Base-by-base conservation (phyloP, 1,284 basidiomycete species). In the Inonotus obliquus region DNA sequence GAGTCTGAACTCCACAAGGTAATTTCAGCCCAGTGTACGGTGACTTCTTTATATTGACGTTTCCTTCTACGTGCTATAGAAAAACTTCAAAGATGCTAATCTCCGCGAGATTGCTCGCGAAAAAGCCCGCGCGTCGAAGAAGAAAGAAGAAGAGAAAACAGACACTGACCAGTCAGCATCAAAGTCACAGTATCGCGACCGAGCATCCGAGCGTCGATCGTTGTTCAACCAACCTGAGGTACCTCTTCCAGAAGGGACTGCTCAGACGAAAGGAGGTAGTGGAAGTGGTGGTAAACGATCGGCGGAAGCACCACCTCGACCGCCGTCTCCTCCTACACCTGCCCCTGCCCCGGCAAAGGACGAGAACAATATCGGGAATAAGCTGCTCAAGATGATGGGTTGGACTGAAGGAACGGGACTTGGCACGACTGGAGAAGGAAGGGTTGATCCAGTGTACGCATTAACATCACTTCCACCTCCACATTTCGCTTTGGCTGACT, bases 1-100 rank as follows among this genome's bases (percentile, higher is more conserved):
- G 89, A 92, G 75, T 97, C 95, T 27, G 91, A 91, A 70, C 77
- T 98, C 65, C 95, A 98, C 77, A 97, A 96, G 89, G 94, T 74
- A 59, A n/a, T 19, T 55, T 63, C 1, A 54, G 6, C 47, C 58
- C 29, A 57, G 11, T 29, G 54, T 64, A 37, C 52, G 53, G 65
- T 65, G 61, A 25, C 47, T 35, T 29, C 47, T 25, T 7, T 49
- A 10, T 6, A 25, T 32, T 29, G 48, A 25, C 13, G 21, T 4
- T 17, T 21, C n/a, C 21, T 48, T 48, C 2, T 63, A 35, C 62
- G 49, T 62, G 27, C 51, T 67, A 76, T 75, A 95, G 92, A 92
- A 87, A 75, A 96, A 96, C 72, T 83, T 83, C 72, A 83, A 84
- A 70, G 89, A 96, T 68, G 63, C 79, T 1, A 82, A 79, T 67